Conservation (phyloP, 768 basidiomycete species). For the Auricularia auricula-judae region DNA sequence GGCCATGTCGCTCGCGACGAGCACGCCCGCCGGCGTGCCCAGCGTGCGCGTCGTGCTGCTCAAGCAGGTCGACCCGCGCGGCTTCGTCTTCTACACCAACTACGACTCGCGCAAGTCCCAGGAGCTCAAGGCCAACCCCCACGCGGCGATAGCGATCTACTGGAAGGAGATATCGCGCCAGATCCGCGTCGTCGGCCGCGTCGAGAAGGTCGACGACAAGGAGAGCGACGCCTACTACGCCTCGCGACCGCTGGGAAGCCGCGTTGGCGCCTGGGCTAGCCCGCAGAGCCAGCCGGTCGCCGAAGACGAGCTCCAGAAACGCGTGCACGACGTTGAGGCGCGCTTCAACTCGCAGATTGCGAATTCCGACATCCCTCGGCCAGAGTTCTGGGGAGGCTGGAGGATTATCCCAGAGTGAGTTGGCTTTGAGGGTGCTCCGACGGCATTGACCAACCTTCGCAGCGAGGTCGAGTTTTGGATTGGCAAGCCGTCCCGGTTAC, state of each 20-base stretch:
- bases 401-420: slow-evolving; percentile 81
- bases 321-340: slow-evolving; percentile 46
- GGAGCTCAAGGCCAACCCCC: slow-evolving; percentile 67
- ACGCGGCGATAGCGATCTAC: slow-evolving; percentile 79
- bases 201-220: slow-evolving; percentile 60
- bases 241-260: slow-evolving; percentile 71
- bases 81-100: slow-evolving; percentile 97
- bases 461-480: slow-evolving; percentile 97
- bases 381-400: slow-evolving; percentile 96
- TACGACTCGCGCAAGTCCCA: slow-evolving; percentile 86
- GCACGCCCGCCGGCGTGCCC: slow-evolving; percentile 58
- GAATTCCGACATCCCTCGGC: slow-evolving; percentile 53
- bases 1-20: slow-evolving; percentile 73
- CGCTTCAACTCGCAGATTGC: slow-evolving; percentile 40
- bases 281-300: slow-evolving; percentile 70
- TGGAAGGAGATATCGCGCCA: slow-evolving; percentile 78
- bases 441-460: slow-evolving; percentile 1
- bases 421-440: not conserved
- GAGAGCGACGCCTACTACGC: slow-evolving; percentile 81
- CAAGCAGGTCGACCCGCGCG: slow-evolving; percentile 77
- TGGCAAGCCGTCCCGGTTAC: slow-evolving; percentile 90
- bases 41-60: slow-evolving; percentile 85
- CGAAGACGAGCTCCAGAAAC: slow-evolving; percentile 56
- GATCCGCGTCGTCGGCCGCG: slow-evolving; percentile 75
- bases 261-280: slow-evolving; percentile 90